phyloP scores from a whole-genome alignment of 306 rosid species.

The Pterocarpus santalinus region DNA sequence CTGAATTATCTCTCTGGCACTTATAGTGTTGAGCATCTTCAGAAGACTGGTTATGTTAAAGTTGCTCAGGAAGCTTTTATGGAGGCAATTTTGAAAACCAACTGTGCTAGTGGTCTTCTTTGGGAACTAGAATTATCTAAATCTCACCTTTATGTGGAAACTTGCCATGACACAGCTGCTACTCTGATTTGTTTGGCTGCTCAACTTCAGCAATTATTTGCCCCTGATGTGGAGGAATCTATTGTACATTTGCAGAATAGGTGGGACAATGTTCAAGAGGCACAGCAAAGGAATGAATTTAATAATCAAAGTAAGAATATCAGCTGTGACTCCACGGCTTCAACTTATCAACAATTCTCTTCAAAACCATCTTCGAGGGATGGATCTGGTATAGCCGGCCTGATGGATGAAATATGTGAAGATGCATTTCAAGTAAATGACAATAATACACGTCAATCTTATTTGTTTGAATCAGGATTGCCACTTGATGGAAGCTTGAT shows the following conservation, averaged over 20 bases:
- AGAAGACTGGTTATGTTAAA: slow-evolving; percentile 78
- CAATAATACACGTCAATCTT: slow-evolving; percentile 48
- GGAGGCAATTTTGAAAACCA: slow-evolving; percentile 83
- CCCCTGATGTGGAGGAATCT: slow-evolving; percentile 96
- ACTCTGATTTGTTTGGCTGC: slow-evolving; percentile 77
- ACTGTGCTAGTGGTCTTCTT: slow-evolving; percentile 74
- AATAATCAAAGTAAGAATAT: slow-evolving; percentile 48
- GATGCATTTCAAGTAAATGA: slow-evolving; percentile 73
- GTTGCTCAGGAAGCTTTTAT: slow-evolving; percentile 83
- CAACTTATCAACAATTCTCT: slow-evolving; percentile 59
- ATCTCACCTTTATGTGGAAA: slow-evolving; percentile 75
- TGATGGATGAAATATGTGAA: slow-evolving; percentile 91
- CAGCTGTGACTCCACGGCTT: slow-evolving; percentile 47
- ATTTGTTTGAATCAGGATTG: slow-evolving; percentile 57
- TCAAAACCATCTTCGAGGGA: slow-evolving; percentile 48
- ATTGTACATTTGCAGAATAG: slow-evolving; percentile 91
- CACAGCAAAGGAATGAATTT: slow-evolving; percentile 64
- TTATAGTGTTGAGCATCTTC: slow-evolving; percentile 76
- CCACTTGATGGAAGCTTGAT: slow-evolving; percentile 60
- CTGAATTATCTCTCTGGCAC: slow-evolving; percentile 57
- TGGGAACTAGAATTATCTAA: slow-evolving; percentile 89
- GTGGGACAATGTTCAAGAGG: slow-evolving; percentile 86
- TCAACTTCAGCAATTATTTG: slow-evolving; percentile 91
- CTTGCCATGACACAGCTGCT: slow-evolving; percentile 89
- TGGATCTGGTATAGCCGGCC: slow-evolving; percentile 63